phyloP scores from a whole-genome alignment of 257 asterid species.

The Petunia secreta region DNA sequence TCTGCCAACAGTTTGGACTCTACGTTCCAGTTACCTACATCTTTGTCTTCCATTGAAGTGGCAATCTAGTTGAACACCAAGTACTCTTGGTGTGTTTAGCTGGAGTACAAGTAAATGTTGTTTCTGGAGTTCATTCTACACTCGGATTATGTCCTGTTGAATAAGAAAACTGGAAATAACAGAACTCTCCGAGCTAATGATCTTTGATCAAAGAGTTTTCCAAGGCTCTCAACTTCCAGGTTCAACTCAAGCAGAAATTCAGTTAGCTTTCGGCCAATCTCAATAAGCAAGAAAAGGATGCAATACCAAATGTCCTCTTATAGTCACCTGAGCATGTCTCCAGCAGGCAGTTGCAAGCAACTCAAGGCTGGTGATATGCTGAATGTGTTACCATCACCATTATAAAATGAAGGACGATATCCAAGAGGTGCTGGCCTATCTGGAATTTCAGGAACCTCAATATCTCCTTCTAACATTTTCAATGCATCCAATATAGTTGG shows the following conservation, averaged over 20 bases:
- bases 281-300: neutral
- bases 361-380: conserved; percentile 67
- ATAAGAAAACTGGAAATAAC: neutral
- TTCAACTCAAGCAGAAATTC: neutral
- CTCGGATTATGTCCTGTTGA: neutral
- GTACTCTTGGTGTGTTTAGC: neutral
- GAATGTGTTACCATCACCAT: conserved; percentile 44
- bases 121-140: neutral
- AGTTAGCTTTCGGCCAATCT: conserved; percentile 2
- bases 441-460: conserved; percentile 73
- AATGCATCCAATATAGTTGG: conserved; percentile 81
- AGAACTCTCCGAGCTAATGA: neutral
- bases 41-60: neutral
- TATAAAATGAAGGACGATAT: conserved; percentile 53
- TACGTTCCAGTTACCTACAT: neutral
- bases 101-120: neutral
- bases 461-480: conserved; percentile 92
- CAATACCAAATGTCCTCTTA: neutral
- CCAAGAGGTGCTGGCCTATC: conserved; percentile 81
- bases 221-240: conserved; percentile 8
- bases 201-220: neutral
- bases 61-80: neutral
- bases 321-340: conserved; percentile 75
- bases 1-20: neutral
- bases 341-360: conserved; percentile 47